A percentile compares a stretch with the other conserved stretches of the same genome.
phyloP scores from a whole-genome alignment of 75 land plant species.

The Larix kaempferi region DNA sequence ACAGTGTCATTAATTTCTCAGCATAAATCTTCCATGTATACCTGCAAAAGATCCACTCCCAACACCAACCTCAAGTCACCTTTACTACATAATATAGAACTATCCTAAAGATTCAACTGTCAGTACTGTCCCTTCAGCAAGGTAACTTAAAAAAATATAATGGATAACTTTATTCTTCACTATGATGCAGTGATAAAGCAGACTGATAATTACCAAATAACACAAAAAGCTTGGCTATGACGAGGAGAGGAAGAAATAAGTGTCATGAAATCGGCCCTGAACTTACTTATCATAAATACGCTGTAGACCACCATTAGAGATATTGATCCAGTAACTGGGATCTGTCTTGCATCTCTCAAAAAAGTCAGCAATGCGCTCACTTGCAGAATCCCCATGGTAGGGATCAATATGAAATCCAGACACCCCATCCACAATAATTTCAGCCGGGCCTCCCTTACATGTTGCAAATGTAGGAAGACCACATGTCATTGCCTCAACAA shows the following conservation, averaged over 20 bases:
- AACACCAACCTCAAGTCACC: not conserved
- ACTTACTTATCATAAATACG: conserved; percentile 52
- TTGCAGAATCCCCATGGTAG: conserved; percentile 34
- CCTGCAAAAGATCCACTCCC: conserved; percentile 18
- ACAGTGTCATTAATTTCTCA: conserved; percentile 56
- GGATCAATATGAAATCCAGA: conserved; percentile 76
- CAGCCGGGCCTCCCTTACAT: conserved; percentile 58
- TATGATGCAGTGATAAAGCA: no score
- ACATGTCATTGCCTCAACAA: conserved; percentile 68
- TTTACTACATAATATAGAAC: not conserved
- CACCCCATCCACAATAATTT: conserved; percentile 56
- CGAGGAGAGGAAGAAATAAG: no score
- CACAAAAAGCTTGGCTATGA: no score
- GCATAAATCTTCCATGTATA: conserved; percentile 69
- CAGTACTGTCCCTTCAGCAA: no score
- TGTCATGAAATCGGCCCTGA: no score
- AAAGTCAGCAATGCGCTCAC: conserved; percentile 36
- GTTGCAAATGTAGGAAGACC: conserved; percentile 70
- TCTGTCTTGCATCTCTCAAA: conserved; percentile 47
- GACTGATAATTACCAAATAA: no score
- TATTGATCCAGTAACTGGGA: conserved; percentile 26
- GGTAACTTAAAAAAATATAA: no score
- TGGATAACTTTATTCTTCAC: no score
- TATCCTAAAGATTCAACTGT: not conserved
- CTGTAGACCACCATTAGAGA: conserved; percentile 47